Conservation (phyloP, 1,284 basidiomycete species). For the Apiotrichum sp. region DNA sequence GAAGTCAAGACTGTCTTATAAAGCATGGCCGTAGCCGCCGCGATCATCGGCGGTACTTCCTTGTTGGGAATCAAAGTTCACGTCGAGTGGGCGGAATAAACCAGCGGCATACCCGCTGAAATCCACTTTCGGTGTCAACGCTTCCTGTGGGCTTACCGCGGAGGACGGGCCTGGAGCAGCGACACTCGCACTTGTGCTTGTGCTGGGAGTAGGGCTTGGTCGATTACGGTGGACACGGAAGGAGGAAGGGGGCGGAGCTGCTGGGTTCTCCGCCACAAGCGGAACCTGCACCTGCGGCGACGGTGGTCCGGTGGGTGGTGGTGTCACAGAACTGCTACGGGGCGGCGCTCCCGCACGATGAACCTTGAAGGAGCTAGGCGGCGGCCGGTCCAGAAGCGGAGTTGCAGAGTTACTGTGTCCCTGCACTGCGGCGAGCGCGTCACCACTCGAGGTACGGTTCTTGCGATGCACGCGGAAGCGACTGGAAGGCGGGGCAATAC, state of each 20-base stretch:
- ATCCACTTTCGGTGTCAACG: background rate
- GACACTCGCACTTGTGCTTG: no score
- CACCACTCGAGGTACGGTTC: background rate
- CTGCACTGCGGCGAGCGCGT: background rate
- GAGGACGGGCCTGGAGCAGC: background rate
- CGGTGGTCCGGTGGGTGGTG: background rate
- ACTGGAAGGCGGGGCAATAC: constrained; percentile 26
- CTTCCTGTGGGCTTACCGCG: background rate
- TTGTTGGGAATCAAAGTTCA: background rate
- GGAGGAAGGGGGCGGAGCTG: background rate
- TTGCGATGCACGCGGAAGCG: constrained; percentile 10
- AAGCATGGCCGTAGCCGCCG: background rate
- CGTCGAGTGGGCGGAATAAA: constrained; percentile 2
- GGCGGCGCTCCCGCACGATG: background rate
- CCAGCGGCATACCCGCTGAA: constrained; percentile 2
- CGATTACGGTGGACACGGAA: constrained; percentile 4
- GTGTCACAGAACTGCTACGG: background rate
- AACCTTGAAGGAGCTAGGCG: background rate
- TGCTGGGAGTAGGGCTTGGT: background rate
- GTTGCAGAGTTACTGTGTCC: background rate
- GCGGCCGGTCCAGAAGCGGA: constrained; percentile 1
- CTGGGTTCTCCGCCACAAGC: background rate
- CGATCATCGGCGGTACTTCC: no score
- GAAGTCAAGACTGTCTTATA: no score
- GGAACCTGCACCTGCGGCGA: background rate